A percentile compares a stretch with the other conserved stretches of the same genome.
phyloP scores from a whole-genome alignment of 805 yeast species.

The Zygosaccharomyces bailii region DNA sequence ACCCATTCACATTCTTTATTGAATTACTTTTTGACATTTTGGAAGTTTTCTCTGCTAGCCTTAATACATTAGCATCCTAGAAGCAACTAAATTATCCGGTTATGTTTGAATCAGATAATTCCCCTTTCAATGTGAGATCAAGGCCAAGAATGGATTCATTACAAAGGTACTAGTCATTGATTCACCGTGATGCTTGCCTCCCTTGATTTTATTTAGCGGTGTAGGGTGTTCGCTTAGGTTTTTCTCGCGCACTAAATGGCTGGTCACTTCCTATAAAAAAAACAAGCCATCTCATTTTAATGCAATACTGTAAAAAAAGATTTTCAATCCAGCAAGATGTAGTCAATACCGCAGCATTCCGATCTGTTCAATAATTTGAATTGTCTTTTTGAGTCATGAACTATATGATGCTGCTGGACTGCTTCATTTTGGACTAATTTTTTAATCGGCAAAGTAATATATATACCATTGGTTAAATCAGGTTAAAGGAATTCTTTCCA shows the following conservation, averaged over 20 bases:
- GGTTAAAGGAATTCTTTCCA: background rate
- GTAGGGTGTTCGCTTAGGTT: background rate
- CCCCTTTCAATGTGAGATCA: no score
- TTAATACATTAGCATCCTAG: no score
- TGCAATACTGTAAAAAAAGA: background rate
- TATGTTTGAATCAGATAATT: no score
- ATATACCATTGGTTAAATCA: conserved; percentile 1
- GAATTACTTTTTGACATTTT: no score
- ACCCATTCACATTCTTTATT: no score
- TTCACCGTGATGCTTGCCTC: no score
- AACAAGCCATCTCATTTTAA: conserved; percentile 6
- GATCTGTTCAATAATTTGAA: background rate
- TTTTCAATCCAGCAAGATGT: background rate
- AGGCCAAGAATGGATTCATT: no score
- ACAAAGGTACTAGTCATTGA: no score
- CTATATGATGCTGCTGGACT: conserved; percentile 2
- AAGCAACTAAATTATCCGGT: no score
- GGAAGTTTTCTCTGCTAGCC: no score
- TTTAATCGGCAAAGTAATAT: background rate
- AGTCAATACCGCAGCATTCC: background rate
- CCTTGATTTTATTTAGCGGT: background rate
- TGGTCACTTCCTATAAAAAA: background rate
- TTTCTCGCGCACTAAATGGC: conserved; percentile 3
- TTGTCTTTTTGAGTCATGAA: background rate
- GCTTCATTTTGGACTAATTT: background rate